Conservation (phyloP, 2,329 filamentous ascomycete genomes). For the Penicillium brasilianum region DNA sequence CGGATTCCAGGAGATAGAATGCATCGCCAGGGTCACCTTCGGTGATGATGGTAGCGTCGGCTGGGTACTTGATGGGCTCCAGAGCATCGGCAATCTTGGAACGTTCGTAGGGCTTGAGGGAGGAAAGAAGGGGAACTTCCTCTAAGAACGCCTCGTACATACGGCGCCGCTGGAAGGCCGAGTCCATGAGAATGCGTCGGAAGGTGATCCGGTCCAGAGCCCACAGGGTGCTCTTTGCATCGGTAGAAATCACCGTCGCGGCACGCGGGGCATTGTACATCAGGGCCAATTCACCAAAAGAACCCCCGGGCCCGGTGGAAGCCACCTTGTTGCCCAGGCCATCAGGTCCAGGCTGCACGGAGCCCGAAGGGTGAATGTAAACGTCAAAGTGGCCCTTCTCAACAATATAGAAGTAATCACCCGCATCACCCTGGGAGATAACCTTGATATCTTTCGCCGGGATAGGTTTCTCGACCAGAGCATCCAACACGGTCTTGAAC, state of each 20-base stretch:
- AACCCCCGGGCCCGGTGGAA: constrained; percentile 83
- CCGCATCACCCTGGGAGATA: constrained; percentile 92
- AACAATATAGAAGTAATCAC: constrained; percentile 97
- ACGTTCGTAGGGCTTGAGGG: constrained; percentile 87
- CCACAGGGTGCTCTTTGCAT: constrained; percentile 82
- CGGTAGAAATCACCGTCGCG: constrained; percentile 86
- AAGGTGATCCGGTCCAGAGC: constrained; percentile 94
- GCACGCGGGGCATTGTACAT: constrained; percentile 99
- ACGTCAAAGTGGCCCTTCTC: constrained; percentile 91
- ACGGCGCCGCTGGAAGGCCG: constrained; percentile 89
- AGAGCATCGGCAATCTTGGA: constrained; percentile 97
- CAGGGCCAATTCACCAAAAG: constrained; percentile 93
- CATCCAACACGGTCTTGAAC: constrained; percentile 81
- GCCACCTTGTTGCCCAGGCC: constrained; percentile 84
- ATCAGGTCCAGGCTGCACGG: constrained; percentile 76
- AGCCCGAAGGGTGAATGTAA: constrained; percentile 79
- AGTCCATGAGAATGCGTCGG: constrained; percentile 97
- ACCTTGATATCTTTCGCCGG: constrained; percentile 90
- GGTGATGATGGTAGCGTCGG: constrained; percentile 81
- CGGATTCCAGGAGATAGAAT: constrained; percentile 88
- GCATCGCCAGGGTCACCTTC: constrained; percentile 91
- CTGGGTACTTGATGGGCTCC: constrained; percentile 83
- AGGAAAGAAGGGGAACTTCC: constrained; percentile 83
- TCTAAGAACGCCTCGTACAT: constrained; percentile 98
- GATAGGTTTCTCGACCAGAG: constrained; percentile 92